These are phyloP conservation scores for Fusarium siculi DNA, from an alignment of 2,329 filamentous ascomycete species.

Conservation along the genomic window DNA sequence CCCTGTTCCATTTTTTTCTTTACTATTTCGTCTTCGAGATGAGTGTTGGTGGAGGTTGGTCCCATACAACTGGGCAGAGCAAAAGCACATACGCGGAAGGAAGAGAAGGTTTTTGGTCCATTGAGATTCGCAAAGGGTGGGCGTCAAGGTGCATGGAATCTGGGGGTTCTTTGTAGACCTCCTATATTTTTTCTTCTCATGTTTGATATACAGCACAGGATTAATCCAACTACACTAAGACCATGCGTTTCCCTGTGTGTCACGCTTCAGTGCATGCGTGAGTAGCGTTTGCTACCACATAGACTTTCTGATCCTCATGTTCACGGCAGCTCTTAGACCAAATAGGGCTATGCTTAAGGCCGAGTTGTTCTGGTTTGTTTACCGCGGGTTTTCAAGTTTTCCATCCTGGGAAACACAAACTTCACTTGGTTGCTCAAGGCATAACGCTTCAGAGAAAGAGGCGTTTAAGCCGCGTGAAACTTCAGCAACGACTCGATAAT, in stretches of 20 bases:
- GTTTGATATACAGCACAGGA: slow-evolving; percentile 30
- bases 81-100: slow-evolving; percentile 28
- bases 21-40: slow-evolving; percentile 26
- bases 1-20: slow-evolving; percentile 17
- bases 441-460: background rate
- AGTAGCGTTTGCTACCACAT: background rate
- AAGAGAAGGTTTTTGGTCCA: slow-evolving; percentile 36
- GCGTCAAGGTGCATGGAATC: slow-evolving; percentile 44
- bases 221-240: slow-evolving; percentile 28
- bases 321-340: too few species aligned
- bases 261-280: background rate
- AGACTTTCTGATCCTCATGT: background rate
- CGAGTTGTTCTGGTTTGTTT: background rate
- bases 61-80: slow-evolving; percentile 26
- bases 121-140: slow-evolving; percentile 40
- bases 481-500: background rate
- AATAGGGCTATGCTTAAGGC: background rate
- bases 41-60: slow-evolving; percentile 24
- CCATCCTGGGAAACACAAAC: background rate
- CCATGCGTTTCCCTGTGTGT: background rate
- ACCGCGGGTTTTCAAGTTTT: background rate
- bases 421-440: background rate
- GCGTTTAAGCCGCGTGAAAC: fast-evolving
- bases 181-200: slow-evolving; percentile 18
- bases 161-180: slow-evolving; percentile 26